Base-by-base conservation (phyloP, 345 rosid genomes). In the Acer yangbiense region DNA sequence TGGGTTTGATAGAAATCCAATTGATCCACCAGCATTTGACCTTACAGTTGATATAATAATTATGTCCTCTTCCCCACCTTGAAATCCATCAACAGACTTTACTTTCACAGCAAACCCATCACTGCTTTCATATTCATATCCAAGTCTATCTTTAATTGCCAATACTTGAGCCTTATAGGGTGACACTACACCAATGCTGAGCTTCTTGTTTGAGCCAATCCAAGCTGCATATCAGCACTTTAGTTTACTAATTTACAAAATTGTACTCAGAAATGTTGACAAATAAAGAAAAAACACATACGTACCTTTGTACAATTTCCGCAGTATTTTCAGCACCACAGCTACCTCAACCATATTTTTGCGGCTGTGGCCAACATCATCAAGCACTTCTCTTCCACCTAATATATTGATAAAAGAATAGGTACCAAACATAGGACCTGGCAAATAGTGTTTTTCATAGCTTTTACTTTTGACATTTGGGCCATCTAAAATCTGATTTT, bases 261-360 rank as follows among this genome's bases (percentile, higher is more conserved):
- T 8, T 43, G 46, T 43, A 43, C 46, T 1, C 77, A 48, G n/a
- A 68, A 48, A 87, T 9, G 90, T 83, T 48, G 82, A 78, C 7
- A 52, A 58, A 41, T 18, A 1, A 8, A 17, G 9, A 57, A 39
- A 39, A 13, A n/a, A 39, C 14, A 21, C 57, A 65, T 81, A 21
- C 57, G 50, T 81, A 90, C 93, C 93, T 69, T 72, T 74, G 80
- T 80, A 8, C 58, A 89, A 85, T 4, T 41, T 74, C 64, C 25
- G 76, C 69, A 90, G 46, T 55, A 89, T 65, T 27, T 72, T 81
- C 29, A 57, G 20, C 73, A 84, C 86, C 2, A 80, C 77, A 12
- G 85, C 84, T n/a, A 82, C 93, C 84, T 90, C 91, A 39, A 76
- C 86, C 76, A 82, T 72, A 70, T 88, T 90, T 78, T 77, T 83